These are phyloP conservation scores for Fusarium concolor DNA, from an alignment of 2,329 filamentous ascomycete species.

Conservation along the genomic window DNA sequence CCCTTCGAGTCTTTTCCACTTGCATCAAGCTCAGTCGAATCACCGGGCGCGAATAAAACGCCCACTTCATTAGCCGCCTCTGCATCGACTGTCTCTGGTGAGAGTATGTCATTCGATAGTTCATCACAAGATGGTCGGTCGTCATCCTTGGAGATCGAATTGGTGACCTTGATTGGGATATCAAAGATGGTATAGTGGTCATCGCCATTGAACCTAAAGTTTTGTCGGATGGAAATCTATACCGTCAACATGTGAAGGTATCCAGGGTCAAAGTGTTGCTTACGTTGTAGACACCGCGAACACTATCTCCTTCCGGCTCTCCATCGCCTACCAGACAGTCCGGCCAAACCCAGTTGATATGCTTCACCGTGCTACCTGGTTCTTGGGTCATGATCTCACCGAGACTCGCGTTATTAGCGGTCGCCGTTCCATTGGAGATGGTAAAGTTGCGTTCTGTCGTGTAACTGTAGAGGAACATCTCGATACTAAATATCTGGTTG, in stretches of 20 bases:
- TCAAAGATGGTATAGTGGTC: conserved; percentile 78
- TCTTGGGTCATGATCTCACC: conserved; percentile 72
- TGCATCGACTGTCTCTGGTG: conserved; percentile 58
- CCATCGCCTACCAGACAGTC: conserved; percentile 74
- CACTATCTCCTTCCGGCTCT: conserved; percentile 59
- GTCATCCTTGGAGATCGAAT: conserved; percentile 63
- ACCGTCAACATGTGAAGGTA: conserved; percentile 3
- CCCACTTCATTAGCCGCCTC: conserved; percentile 58
- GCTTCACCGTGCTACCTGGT: conserved; percentile 75
- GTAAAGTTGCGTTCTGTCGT: conserved; percentile 74
- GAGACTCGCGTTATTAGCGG: conserved; percentile 60
- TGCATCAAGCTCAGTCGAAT: conserved; percentile 58
- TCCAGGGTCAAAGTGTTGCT: conserved; percentile 46
- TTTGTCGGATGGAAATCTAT: conserved; percentile 77
- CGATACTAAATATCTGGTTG: conserved; percentile 72
- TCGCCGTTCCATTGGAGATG: conserved; percentile 71
- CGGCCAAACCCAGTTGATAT: conserved; percentile 79
- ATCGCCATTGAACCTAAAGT: conserved; percentile 72
- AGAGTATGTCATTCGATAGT: conserved; percentile 64
- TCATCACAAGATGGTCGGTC: conserved; percentile 61
- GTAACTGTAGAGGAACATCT: conserved; percentile 75
- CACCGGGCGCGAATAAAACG: conserved; percentile 64
- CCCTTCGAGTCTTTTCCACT: conserved; percentile 17
- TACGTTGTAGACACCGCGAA: conserved; percentile 71
- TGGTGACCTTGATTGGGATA: conserved; percentile 75